These are phyloP conservation scores for Leccinum incarnatum DNA, from an alignment of 768 basidiomycete species.

Conservation along the genomic window DNA sequence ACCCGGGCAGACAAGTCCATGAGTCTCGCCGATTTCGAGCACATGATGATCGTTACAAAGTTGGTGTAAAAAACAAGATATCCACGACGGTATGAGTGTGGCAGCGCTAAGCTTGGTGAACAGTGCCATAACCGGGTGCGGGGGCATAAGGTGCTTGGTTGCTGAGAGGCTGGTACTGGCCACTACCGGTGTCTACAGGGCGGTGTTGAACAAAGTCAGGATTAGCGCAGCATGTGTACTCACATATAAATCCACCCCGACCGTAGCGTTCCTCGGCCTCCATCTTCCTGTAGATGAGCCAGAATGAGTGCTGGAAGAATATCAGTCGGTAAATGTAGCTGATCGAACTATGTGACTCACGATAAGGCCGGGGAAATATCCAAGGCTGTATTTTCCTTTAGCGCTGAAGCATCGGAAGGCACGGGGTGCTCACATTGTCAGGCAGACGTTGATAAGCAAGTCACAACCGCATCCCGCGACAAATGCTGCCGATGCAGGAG, in stretches of 20 bases:
- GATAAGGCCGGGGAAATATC: slow-evolving; percentile 68
- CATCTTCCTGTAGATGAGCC: slow-evolving; percentile 90
- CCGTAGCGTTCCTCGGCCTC: slow-evolving; percentile 84
- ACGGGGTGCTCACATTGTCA: slow-evolving; percentile 60
- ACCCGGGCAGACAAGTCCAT: slow-evolving; percentile 67
- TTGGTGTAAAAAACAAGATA: slow-evolving; percentile 7
- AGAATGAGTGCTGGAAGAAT: slow-evolving; percentile 66
- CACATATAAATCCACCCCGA: slow-evolving; percentile 71
- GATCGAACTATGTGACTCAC: slow-evolving; percentile 29
- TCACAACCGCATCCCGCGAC: slow-evolving; percentile 84
- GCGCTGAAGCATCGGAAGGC: background rate
- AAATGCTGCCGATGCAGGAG: slow-evolving; percentile 75
- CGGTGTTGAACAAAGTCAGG: background rate
- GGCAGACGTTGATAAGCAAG: slow-evolving; percentile 76
- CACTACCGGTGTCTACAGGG: slow-evolving; percentile 36
- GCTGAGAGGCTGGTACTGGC: slow-evolving; percentile 34
- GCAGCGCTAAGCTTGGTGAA: slow-evolving; percentile 15
- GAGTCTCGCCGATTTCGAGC: slow-evolving; percentile 64
- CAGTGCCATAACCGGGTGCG: slow-evolving; percentile 37
- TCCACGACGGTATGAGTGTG: background rate
- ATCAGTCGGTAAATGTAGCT: background rate
- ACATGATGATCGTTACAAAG: slow-evolving; percentile 67
- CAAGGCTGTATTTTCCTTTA: slow-evolving; percentile 46
- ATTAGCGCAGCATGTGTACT: slow-evolving; percentile 30
- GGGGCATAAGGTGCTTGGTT: slow-evolving; percentile 15